phyloP scores from a whole-genome alignment of 257 asterid species.

The Striga asiatica region DNA sequence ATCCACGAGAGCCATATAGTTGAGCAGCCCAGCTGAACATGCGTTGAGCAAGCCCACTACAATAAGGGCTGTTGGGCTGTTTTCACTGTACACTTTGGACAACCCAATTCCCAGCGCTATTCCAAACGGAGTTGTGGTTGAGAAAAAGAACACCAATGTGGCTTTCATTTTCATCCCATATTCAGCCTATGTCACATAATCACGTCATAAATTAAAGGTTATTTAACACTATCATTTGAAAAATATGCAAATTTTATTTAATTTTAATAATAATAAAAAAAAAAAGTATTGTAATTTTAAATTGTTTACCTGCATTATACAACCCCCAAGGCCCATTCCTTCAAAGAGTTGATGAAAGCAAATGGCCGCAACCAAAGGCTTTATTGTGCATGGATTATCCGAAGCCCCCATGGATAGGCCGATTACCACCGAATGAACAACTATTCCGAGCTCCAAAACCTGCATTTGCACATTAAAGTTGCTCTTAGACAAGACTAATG shows the following conservation, averaged over 20 bases:
- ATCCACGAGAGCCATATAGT: constrained; percentile 37
- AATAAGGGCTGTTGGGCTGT: constrained; percentile 31
- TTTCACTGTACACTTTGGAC: constrained; percentile 29
- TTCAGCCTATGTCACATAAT: constrained; percentile 15
- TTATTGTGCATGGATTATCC: constrained; percentile 17
- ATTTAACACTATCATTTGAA: background rate
- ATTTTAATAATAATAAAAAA: background rate
- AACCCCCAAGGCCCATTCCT: constrained; percentile 35
- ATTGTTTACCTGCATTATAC: constrained; percentile 28
- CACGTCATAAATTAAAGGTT: background rate
- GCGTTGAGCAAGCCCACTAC: constrained; percentile 33
- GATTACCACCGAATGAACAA: constrained; percentile 22
- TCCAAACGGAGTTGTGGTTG: constrained; percentile 33
- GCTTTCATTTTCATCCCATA: constrained; percentile 24
- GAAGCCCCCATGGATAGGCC: constrained; percentile 24
- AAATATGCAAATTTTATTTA: no score
- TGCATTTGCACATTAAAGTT: background rate
- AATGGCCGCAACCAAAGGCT: constrained; percentile 22
- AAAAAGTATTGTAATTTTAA: background rate
- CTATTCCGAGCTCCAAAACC: constrained; percentile 24
- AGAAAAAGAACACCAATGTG: constrained; percentile 30
- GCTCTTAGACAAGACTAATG: no score
- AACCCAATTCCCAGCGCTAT: constrained; percentile 27
- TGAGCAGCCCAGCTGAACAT: constrained; percentile 31
- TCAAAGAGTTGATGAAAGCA: constrained; percentile 27